A percentile compares a stretch with the other conserved stretches of the same genome.
phyloP scores from a whole-genome alignment of 345 rosid genomes.

The Pelargonium nanum region DNA sequence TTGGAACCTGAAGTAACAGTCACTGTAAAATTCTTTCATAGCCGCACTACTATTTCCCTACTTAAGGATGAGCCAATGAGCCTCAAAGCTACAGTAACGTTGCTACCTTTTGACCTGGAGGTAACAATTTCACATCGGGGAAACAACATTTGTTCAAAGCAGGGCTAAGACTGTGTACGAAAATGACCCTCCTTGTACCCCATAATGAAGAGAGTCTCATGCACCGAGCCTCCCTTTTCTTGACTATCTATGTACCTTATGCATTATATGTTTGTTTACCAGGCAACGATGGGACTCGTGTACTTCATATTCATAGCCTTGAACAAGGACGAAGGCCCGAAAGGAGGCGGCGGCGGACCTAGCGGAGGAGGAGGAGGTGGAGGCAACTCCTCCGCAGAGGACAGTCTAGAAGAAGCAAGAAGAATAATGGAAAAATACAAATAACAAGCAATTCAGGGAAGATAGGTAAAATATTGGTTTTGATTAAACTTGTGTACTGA shows the following conservation, averaged over 20 bases:
- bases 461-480: neutral
- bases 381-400: conserved; percentile 31
- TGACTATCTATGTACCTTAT: neutral
- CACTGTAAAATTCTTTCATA: neutral
- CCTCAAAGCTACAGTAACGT: no score
- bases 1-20: neutral
- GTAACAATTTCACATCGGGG: no score
- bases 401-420: conserved; percentile 66
- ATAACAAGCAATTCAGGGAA: conserved; percentile 22
- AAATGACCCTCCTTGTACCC: no score
- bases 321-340: conserved; percentile 64
- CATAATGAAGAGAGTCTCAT: no score
- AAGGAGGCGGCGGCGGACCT: conserved; percentile 26
- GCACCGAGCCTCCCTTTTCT: no score
- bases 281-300: conserved; percentile 90
- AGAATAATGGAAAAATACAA: conserved; percentile 95
- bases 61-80: no score
- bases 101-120: no score
- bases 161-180: no score
- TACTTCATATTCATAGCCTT: conserved; percentile 75
- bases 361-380: conserved; percentile 8
- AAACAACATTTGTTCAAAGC: no score
- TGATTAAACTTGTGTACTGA: neutral
- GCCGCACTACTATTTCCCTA: neutral
- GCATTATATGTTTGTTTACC: conserved; percentile 9